Evolutionary conservation across 768 basidiomycete genomes (phyloP).

Genomic region (Glaciozyma martinii): DNA sequence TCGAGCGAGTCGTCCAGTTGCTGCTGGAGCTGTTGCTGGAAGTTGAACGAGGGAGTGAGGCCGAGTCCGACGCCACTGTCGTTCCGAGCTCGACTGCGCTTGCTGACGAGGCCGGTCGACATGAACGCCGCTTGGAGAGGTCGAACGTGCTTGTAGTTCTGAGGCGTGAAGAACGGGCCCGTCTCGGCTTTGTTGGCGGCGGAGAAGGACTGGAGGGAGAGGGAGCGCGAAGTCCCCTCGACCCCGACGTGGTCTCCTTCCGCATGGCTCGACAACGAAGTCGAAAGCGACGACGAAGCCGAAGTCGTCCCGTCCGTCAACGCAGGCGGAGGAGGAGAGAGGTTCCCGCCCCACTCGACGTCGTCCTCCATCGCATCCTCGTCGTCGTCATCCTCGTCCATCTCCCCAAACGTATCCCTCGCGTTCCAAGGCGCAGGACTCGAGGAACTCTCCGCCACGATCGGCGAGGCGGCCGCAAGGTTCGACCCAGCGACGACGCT

Average conservation of each 20-base stretch:
- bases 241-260: background rate
- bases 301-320: conserved; percentile 31
- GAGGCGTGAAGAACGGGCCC: conserved; percentile 31
- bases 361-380: conserved; percentile 28
- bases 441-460: conserved; percentile 7
- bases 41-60: conserved; percentile 16
- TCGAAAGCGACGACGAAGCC: conserved; percentile 23
- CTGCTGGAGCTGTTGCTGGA: conserved; percentile 23
- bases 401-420: conserved; percentile 1
- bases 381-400: conserved; percentile 10
- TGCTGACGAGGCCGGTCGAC: conserved; percentile 41
- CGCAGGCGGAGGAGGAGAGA: conserved; percentile 5
- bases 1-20: conserved; percentile 19
- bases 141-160: conserved; percentile 33
- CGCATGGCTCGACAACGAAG: conserved; percentile 1
- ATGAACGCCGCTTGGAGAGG: conserved; percentile 40
- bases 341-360: conserved; percentile 2
- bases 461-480: conserved; percentile 28
- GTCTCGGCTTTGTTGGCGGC: background rate
- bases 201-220: too few species aligned
- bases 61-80: background rate
- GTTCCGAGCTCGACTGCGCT: conserved; percentile 30
- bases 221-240: conserved; percentile 5
- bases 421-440: conserved; percentile 4
- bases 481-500: conserved; percentile 5